Conservation (phyloP, 1,284 basidiomycete genomes). For the Anthracocystis panici-leucophaei region DNA sequence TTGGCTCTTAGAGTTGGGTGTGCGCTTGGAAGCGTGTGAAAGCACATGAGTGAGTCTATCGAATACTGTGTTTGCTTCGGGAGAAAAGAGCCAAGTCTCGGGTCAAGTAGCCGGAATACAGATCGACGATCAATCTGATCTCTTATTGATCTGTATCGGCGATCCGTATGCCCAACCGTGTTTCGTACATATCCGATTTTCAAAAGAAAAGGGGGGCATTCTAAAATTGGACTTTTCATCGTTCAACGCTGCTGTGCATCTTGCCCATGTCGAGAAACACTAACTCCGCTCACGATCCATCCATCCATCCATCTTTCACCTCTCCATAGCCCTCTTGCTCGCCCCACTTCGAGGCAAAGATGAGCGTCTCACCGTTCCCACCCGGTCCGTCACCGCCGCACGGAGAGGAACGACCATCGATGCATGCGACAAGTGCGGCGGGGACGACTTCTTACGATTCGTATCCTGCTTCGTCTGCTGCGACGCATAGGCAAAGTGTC, state of each 20-base stretch:
- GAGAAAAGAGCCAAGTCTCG: no score
- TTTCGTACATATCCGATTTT: no score
- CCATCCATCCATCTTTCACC: constrained; percentile 4
- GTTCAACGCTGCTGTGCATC: constrained; percentile 6
- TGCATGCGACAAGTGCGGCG: background rate
- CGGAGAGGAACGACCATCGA: background rate
- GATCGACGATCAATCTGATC: no score
- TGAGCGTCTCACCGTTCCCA: constrained; percentile 45
- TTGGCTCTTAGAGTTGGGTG: no score
- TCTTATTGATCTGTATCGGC: no score
- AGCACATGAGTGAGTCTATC: no score
- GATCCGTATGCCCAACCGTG: no score
- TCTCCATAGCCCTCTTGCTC: constrained; percentile 4
- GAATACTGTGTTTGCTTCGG: no score
- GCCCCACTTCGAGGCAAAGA: background rate
- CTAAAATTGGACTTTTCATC: constrained; percentile 21
- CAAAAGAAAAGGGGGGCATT: background rate
- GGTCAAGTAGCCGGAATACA: no score
- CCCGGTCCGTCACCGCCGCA: constrained; percentile 6
- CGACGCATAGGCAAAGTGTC: background rate
- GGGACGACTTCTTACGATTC: constrained; percentile 3
- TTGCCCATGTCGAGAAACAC: background rate
- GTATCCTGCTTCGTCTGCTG: background rate
- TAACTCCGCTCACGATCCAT: background rate
- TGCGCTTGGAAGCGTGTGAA: no score